Evolutionary conservation across 2,329 filamentous ascomycete genomes (phyloP).

Genomic region (Pseudogymnoascus sp.): DNA sequence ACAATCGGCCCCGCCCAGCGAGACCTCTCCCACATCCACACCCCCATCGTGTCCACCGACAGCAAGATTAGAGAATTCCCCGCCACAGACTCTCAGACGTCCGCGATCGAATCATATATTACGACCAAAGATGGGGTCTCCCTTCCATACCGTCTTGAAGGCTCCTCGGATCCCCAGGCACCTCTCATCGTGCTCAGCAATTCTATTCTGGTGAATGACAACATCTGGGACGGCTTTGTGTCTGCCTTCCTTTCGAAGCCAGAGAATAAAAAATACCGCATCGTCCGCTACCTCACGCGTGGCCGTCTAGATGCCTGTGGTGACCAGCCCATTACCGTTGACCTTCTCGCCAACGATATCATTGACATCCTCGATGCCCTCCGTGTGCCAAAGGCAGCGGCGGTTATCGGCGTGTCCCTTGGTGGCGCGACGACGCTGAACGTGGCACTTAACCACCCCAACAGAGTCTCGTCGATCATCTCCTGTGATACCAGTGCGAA

Average conservation of each 20-base stretch:
- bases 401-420: slow-evolving; percentile 68
- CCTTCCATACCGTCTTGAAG: slow-evolving; percentile 69
- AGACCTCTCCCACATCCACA: slow-evolving; percentile 53
- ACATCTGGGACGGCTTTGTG: slow-evolving; percentile 75
- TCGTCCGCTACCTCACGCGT: slow-evolving; percentile 70
- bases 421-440: slow-evolving; percentile 72
- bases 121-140: slow-evolving; percentile 59
- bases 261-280: slow-evolving; percentile 44
- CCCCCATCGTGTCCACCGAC: slow-evolving; percentile 9
- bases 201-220: slow-evolving; percentile 67
- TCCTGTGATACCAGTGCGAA: slow-evolving; percentile 72
- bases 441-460: slow-evolving; percentile 58
- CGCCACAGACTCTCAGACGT: slow-evolving; percentile 34
- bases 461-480: slow-evolving; percentile 52
- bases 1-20: slow-evolving; percentile 68
- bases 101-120: slow-evolving; percentile 58
- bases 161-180: slow-evolving; percentile 55
- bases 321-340: slow-evolving; percentile 26
- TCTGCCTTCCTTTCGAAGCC: slow-evolving; percentile 21
- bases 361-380: slow-evolving; percentile 57
- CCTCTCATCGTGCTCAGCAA: slow-evolving; percentile 71
- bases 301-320: slow-evolving; percentile 35
- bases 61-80: slow-evolving; percentile 31
- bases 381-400: slow-evolving; percentile 56
- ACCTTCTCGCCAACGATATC: slow-evolving; percentile 61